Base-by-base conservation (phyloP, 108 stramenopile genomes). In the Mediolabrus comicus region DNA sequence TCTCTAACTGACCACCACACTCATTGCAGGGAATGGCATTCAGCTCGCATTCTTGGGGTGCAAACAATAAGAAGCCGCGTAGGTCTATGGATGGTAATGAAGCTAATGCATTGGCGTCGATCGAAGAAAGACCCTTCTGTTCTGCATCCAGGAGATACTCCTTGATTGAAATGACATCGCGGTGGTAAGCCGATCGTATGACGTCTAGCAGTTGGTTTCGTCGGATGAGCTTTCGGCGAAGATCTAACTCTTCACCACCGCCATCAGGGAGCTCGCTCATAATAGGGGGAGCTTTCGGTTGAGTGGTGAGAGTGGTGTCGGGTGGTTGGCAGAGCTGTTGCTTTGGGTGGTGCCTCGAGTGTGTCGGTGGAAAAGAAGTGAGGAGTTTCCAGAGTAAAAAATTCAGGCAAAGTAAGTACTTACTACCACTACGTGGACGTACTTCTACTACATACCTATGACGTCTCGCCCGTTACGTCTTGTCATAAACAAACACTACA, bases 1-100 rank as follows among this genome's bases (percentile, higher is more conserved):
- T 26, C 36, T 83, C 82, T 12, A 80, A 16, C 14, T 74, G 56
- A 12, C 82, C 82, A 11, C 82, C 82, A 22, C 82, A 83, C 53
- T 8, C 17, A 25, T 56, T 53, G 53, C 82, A 83, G 0, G 82
- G 78, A 34, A 53, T 59, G 2, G 71, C 19, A 49, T 52, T 46
- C 38, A 83, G 51, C 36, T 83, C 82, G 29, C 82, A 82, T 60
- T 79, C 82, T 27, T 79, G 59, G 8, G 82, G 82, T 7, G 82
- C 72, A 38, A 80, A 83, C 5, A 83, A 61, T 12, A 29, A 62
- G 62, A 83, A 70, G 19, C 62, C 66, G 17, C 82, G 67, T 8
- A 83, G 41, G 59, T 83, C 82, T 25, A 83, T 63, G 17, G 82
- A 83, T 27, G 82, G 82, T 14, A 83, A 39, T 13, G 74, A 65